Evolutionary conservation across 2,329 filamentous ascomycete genomes (phyloP), one percentile per base, ranked within the genome.

Genomic region (Trichoderma sp.): DNA sequence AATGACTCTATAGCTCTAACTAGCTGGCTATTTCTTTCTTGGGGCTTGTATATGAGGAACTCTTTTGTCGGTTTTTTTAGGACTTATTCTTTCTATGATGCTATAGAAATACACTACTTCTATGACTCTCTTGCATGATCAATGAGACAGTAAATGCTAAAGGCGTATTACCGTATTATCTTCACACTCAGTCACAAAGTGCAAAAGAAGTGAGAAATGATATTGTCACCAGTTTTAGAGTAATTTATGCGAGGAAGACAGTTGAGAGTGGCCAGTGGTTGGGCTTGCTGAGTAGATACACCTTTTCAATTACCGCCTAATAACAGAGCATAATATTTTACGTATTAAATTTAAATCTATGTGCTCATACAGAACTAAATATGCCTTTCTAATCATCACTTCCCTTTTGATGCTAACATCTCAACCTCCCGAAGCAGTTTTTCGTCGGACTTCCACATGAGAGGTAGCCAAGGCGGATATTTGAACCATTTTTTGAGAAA

Each of bases 351-450:
- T 45, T 45, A 45, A 4, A 4, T 45, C 16, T 9, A 45, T 45
- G 16, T 45, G 16, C 18, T n/a, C 41, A 4, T n/a, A n/a, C 16
- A 9, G 2, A 45, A 45, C 7, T 45, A 4, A 45, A 45, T n/a
- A 9, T 45, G 4, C 3, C 7, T 4, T 45, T 45, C 1, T n/a
- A 45, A n/a, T n/a, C 7, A 9, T 45, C 3, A 45, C 27, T 27
- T 45, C 7, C 16, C n/a, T 60, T 71, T 71, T 11, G 9, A 45
- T 29, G 56, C 18, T 3, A 71, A 53, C 27, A 8, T n/a, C 12
- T 60, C 59, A 1, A 68, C 86, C 81, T 71, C 64, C 9, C 8
- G 45, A 63, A 77, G 24, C 5, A 77, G 60, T 14, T 21, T 60
- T 4, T 24, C 35, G 27, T 77, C 76, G 2, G 75, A 76, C 18